Base-by-base conservation (phyloP, 2,329 filamentous ascomycete genomes). In the Beauveria rudraprayagi region DNA sequence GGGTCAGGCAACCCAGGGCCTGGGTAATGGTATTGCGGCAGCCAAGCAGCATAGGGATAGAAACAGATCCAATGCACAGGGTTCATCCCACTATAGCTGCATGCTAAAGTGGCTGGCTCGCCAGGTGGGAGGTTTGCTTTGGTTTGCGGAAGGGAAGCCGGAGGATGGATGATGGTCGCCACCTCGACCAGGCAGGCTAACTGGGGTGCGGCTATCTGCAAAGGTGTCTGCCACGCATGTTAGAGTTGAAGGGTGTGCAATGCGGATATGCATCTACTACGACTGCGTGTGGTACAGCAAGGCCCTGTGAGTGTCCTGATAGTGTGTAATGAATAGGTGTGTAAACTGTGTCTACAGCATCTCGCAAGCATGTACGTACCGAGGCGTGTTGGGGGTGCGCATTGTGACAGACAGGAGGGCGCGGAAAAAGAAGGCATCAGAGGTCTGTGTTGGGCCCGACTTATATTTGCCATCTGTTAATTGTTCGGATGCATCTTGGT, bases 101-200 rank as follows among this genome's bases (percentile, higher is more conserved):
- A 19, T 44, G 47, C 17, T 24, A 16, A 43, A 22, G 56, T 59
- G 56, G 56, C 56, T 58, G 56, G 47, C 22, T 51, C 46, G 46
- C 44, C 22, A 52, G 56, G 22, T 37, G 47, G 56, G 11, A 44
- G 7, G 37, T 44, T 52, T 59, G 47, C 37, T 44, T 59, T 57
- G 43, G 53, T 57, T 48, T 59, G 56, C 56, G 56, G 56, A 58
- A 51, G 34, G 24, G 56, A 58, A 58, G 46, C 56, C 56, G 56
- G 56, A 59, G 37, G 47, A 52, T 28, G 47, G 37, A 44, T n/a
- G n/a, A 44, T n/a, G 24, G 37, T 34, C 17, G 53, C 37, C 53
- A 46, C 34, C 55, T 48, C 51, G 51, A 7, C 54, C 22, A 9
- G 40, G 54, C 19, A 46, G 34, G 46, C 44, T 50, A 40, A 37